A percentile compares a stretch with the other conserved stretches of the same genome.
Conservation (phyloP, 2,329 filamentous ascomycete genomes). For the Colletotrichum tropicale region DNA sequence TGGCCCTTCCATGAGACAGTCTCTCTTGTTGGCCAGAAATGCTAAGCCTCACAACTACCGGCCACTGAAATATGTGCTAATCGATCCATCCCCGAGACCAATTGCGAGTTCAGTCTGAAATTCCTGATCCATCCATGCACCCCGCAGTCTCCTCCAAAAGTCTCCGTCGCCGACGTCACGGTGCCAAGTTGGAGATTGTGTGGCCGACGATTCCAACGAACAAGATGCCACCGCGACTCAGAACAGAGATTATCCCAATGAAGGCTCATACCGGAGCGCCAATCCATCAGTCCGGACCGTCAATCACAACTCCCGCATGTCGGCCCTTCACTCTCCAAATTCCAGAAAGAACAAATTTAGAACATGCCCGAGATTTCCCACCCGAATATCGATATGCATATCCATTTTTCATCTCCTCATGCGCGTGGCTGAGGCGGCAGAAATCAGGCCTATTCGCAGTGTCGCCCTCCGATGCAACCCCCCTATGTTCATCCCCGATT, state of each 20-base stretch:
- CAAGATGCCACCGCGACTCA: not conserved
- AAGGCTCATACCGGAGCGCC: not conserved
- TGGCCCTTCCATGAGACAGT: slow-evolving; percentile 4
- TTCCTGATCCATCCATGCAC: slow-evolving; percentile 14
- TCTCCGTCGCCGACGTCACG: slow-evolving; percentile 11
- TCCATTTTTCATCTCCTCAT: slow-evolving; percentile 16
- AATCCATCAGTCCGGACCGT: not conserved
- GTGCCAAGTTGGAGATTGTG: not conserved
- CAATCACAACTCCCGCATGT: not conserved
- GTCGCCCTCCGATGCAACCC: slow-evolving; percentile 1
- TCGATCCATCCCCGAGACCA: not conserved
- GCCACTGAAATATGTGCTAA: not conserved
- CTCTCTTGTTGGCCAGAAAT: not conserved
- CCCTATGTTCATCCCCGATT: slow-evolving; percentile 1
- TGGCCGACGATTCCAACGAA: not conserved
- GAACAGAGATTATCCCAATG: slow-evolving; percentile 5
- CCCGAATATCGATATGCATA: slow-evolving; percentile 4
- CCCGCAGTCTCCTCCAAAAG: slow-evolving; percentile 9
- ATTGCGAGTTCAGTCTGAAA: not conserved
- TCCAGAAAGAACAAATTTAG: slow-evolving; percentile 9
- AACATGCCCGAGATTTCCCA: slow-evolving; percentile 11
- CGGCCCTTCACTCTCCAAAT: not conserved
- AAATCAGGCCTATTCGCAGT: not conserved
- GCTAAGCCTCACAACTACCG: not conserved
- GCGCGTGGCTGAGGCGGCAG: slow-evolving; percentile 2